phyloP scores from a whole-genome alignment of 305 asterid species.

The Fraxinus albicans region DNA sequence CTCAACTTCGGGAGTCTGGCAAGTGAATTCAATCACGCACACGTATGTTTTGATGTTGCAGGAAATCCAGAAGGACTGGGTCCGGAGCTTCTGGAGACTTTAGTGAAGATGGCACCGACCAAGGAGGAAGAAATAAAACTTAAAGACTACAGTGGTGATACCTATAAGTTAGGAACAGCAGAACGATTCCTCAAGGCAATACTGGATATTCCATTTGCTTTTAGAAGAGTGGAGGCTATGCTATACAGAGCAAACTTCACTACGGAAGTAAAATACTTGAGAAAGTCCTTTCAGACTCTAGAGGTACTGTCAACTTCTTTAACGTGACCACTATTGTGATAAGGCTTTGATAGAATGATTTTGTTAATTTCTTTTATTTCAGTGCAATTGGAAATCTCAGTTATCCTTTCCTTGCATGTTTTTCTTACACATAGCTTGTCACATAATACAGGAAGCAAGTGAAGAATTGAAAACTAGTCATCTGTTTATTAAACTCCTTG shows the following conservation, averaged over 20 bases:
- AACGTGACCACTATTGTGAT: neutral
- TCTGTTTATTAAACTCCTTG: constrained; percentile 61
- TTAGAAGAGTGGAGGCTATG: constrained; percentile 62
- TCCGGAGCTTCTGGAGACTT: constrained; percentile 56
- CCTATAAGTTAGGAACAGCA: constrained; percentile 51
- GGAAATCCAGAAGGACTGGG: constrained; percentile 59
- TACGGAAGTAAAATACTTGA: constrained; percentile 49
- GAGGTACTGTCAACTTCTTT: constrained; percentile 45
- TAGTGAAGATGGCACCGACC: constrained; percentile 75
- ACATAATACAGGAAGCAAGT: constrained; percentile 56
- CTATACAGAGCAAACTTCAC: constrained; percentile 54
- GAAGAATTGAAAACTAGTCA: constrained; percentile 61
- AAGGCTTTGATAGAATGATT: neutral
- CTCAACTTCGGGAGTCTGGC: neutral
- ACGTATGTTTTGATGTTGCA: constrained; percentile 24
- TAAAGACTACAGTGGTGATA: constrained; percentile 40
- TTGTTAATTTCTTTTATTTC: neutral
- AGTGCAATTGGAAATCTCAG: constrained; percentile 11
- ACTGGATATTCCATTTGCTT: constrained; percentile 66
- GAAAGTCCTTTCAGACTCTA: constrained; percentile 53
- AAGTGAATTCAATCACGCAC: neutral
- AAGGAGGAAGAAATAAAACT: constrained; percentile 64
- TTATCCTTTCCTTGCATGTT: neutral
- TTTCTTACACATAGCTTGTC: constrained; percentile 16
- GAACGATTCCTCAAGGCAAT: constrained; percentile 64